A percentile compares a stretch with the other conserved stretches of the same genome.
phyloP scores from a whole-genome alignment of 371 early-diverging fungal species.

The Funneliformis caledonium region DNA sequence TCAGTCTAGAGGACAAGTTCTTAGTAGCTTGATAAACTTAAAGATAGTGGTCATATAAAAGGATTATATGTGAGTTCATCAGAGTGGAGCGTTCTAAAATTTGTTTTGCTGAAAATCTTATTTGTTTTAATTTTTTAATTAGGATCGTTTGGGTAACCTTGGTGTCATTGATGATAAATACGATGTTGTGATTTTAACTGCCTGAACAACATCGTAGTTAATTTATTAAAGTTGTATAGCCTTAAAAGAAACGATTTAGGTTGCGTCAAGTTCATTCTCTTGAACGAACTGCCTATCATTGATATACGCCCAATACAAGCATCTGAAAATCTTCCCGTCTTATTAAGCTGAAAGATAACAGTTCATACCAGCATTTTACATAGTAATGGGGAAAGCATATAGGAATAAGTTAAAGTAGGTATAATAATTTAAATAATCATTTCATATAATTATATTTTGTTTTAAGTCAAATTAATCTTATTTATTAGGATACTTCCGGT shows the following conservation, averaged over 20 bases:
- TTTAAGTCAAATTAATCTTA: too few species aligned
- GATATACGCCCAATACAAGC: too few species aligned
- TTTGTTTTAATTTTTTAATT: background rate
- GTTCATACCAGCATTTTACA: conserved; percentile 90
- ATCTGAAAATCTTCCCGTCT: conserved; percentile 87
- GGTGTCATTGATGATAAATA: too few species aligned
- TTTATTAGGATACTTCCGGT: too few species aligned
- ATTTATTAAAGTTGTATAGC: conserved; percentile 91
- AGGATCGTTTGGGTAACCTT: background rate
- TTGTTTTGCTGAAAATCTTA: background rate
- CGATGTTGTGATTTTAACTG: conserved; percentile 73
- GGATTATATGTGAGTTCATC: conserved; percentile 69
- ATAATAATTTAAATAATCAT: too few species aligned
- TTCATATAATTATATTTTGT: too few species aligned
- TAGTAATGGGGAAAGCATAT: too few species aligned
- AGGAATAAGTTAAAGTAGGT: too few species aligned
- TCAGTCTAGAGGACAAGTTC: too few species aligned
- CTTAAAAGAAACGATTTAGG: conserved; percentile 88
- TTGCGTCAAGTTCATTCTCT: conserved; percentile 90
- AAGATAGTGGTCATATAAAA: too few species aligned
- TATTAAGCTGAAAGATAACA: conserved; percentile 76
- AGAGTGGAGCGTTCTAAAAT: background rate
- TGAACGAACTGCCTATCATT: too few species aligned
- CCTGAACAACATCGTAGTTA: conserved; percentile 96
- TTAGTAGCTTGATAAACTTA: too few species aligned